Evolutionary conservation across 1,284 basidiomycete genomes (phyloP), one percentile per base, ranked within the genome.

Genomic region (Leccinum holopus): DNA sequence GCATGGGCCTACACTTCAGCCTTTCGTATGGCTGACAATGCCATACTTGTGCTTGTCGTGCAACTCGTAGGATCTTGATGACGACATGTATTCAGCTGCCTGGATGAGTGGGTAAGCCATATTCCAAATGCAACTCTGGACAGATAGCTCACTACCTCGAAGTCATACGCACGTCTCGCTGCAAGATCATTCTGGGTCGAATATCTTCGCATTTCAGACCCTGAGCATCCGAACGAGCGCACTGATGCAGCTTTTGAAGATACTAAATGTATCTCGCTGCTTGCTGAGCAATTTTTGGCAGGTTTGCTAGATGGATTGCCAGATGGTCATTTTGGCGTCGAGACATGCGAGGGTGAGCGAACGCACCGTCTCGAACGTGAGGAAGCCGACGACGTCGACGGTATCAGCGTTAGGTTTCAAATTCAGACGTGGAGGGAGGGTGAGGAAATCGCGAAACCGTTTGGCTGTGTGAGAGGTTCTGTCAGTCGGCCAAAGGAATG

Each of bases 101-200:
- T 47, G 94, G 94, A 12, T 94, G 92, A 95, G 94, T 66, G 94
- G 94, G 92, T 92, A 57, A 69, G 86, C 75, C 10, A 39, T 53
- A 12, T 9, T 12, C 16, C 21, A 49, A 52, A 60, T 33, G 35
- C 25, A 58, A 63, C 41, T 12, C 10, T 39, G 8, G 12, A 63
- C 51, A 33, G n/a, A 25, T 21, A 28, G 8, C 57, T 66, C 44
- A 70, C 60, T 14, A 7, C 14, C 53, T 60, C n/a, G 16, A 61
- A 94, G 94, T 4, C 95, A 98, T 76, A 91, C 94, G 3, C 96
- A 98, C 72, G 92, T 98, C 55, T 97, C 94, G 0, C 78, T 98
- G 18, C 84, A 88, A 53, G 85, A 94, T 70, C 69, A 75, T 28
- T 75, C 82, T 2, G 94, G 93, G 2, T 83, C 77, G 64, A 98